phyloP scores from a whole-genome alignment of 1,284 basidiomycete species.

The Tilletia indica region DNA sequence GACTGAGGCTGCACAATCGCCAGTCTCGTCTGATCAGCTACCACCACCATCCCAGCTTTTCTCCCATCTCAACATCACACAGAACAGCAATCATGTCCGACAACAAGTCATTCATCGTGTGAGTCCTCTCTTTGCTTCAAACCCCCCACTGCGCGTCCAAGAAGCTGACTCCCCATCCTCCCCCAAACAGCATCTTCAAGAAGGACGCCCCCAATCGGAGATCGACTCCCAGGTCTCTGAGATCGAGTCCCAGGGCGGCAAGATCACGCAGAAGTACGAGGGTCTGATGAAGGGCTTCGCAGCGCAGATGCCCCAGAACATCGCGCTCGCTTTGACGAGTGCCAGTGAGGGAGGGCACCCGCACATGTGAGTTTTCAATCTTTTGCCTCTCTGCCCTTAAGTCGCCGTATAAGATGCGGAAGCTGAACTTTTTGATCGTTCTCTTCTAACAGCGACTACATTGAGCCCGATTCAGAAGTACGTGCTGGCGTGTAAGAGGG shows the following conservation, averaged over 20 bases:
- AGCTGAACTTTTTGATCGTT: no score
- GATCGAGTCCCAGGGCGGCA: conserved; percentile 34
- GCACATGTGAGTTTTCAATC: conserved; percentile 37
- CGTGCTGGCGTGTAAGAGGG: conserved; percentile 2
- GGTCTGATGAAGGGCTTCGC: conserved; percentile 48
- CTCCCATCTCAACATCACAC: neutral
- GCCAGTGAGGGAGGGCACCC: conserved; percentile 37
- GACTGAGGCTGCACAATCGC: no score
- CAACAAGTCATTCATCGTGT: conserved; percentile 46
- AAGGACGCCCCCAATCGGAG: conserved; percentile 28
- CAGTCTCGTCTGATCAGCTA: neutral
- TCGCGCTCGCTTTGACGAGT: conserved; percentile 31
- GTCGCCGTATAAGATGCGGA: neutral
- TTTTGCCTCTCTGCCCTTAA: neutral
- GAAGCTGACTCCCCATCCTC: neutral
- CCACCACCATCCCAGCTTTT: neutral
- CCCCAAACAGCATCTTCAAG: conserved; percentile 40
- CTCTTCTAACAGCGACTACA: conserved; percentile 35
- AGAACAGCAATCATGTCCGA: conserved; percentile 26
- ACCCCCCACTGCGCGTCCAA: neutral
- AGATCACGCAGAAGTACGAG: conserved; percentile 45
- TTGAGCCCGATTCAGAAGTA: conserved; percentile 50
- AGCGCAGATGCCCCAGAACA: conserved; percentile 35
- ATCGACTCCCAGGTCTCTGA: conserved; percentile 40
- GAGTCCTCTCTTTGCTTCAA: conserved; percentile 17